phyloP scores from a whole-genome alignment of 2,329 filamentous ascomycete species.

The Hypoxylon sp. region DNA sequence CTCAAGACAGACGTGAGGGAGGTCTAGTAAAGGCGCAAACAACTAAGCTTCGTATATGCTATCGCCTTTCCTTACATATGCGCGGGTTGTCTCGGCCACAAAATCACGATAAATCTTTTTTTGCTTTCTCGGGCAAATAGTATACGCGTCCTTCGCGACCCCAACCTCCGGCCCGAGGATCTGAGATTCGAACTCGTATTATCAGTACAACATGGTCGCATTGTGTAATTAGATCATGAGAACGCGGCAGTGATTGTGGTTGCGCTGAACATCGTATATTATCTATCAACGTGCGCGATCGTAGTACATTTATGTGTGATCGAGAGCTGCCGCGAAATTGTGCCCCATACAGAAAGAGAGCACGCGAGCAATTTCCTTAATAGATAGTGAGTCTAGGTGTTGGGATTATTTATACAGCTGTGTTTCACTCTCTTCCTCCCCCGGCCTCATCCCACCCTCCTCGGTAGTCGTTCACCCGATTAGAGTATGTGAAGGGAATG shows the following conservation, averaged over 20 bases:
- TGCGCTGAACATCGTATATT: neutral
- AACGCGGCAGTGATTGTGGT: conserved; percentile 5
- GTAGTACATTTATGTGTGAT: conserved; percentile 16
- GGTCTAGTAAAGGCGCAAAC: neutral
- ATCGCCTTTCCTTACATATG: neutral
- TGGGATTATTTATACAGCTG: conserved; percentile 9
- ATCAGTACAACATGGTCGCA: neutral
- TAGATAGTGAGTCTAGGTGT: conserved; percentile 21
- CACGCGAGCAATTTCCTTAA: conserved; percentile 43
- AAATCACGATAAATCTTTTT: neutral
- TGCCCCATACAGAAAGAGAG: conserved; percentile 18
- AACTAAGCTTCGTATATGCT: neutral
- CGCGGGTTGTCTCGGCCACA: neutral
- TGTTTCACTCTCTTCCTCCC: conserved; percentile 22
- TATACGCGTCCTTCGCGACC: neutral
- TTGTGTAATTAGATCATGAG: conserved; percentile 19
- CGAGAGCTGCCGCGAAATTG: conserved; percentile 22
- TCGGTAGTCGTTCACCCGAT: conserved; percentile 17
- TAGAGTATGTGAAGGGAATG: neutral
- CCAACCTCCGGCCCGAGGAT: neutral
- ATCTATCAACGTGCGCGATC: neutral
- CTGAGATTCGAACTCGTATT: neutral
- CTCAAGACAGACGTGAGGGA: neutral
- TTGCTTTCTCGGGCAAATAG: neutral
- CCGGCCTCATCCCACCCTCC: conserved; percentile 20